Percentiles rank a stretch among this genome's conserved stretches.
These are phyloP conservation scores for Aegilops tauschii DNA, from an alignment of 176 grass and related monocot species.

Conservation along the genomic window DNA sequence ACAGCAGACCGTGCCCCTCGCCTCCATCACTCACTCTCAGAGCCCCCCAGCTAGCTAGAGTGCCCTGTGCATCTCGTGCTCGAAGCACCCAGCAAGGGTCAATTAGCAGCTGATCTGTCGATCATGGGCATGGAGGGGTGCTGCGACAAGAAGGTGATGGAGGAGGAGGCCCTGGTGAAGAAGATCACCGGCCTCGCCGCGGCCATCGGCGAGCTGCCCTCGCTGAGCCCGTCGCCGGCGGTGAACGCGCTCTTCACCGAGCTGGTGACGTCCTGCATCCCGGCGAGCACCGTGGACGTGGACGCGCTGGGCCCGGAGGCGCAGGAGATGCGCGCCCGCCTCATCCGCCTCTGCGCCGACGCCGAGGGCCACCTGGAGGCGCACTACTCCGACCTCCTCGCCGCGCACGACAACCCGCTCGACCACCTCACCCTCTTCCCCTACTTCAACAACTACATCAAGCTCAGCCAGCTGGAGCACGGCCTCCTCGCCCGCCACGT, in stretches of 20 bases:
- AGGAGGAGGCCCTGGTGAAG: slow-evolving; percentile 43
- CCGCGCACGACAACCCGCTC: slow-evolving; percentile 63
- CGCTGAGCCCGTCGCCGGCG: slow-evolving; percentile 56
- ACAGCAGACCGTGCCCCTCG: slow-evolving; percentile 1
- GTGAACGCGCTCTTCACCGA: slow-evolving; percentile 87
- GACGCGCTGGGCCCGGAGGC: slow-evolving; percentile 36
- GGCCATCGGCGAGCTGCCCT: slow-evolving; percentile 46
- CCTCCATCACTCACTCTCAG: neutral
- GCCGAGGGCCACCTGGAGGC: slow-evolving; percentile 78
- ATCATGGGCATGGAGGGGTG: neutral
- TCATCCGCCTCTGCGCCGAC: slow-evolving; percentile 57
- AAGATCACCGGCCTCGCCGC: slow-evolving; percentile 53
- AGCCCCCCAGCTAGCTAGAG: neutral
- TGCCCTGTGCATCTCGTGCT: neutral
- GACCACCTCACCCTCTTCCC: slow-evolving; percentile 63
- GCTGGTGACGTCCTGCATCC: slow-evolving; percentile 70
- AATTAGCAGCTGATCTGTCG: neutral
- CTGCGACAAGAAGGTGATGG: neutral
- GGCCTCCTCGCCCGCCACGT: slow-evolving; percentile 53
- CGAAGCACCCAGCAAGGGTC: neutral
- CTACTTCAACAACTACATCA: slow-evolving; percentile 82
- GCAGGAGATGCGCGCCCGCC: slow-evolving; percentile 61
- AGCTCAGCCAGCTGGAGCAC: slow-evolving; percentile 71
- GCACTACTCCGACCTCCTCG: slow-evolving; percentile 81
- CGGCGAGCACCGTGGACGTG: slow-evolving; percentile 52